Percentiles rank a stretch among this genome's conserved stretches.
phyloP scores from a whole-genome alignment of 768 basidiomycete genomes.

The Suillus clintonianus region DNA sequence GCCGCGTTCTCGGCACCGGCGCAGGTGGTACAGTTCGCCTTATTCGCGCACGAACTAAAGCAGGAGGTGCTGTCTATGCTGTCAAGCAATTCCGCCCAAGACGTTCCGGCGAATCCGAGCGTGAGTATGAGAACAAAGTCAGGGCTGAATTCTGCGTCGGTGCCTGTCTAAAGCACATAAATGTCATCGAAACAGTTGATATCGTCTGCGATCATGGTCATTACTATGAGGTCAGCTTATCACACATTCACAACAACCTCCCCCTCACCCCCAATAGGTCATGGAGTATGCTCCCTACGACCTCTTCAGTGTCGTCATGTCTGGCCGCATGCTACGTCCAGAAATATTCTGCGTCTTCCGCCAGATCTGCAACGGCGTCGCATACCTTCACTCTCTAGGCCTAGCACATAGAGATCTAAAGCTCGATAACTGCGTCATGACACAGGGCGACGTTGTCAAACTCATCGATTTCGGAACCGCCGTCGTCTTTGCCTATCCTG shows the following conservation, averaged over 20 bases:
- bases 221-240: slow-evolving; percentile 84
- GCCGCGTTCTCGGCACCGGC: slow-evolving; percentile 89
- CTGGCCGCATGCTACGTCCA: slow-evolving; percentile 95
- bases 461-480: slow-evolving; percentile 99
- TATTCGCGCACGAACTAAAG: slow-evolving; percentile 84
- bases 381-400: slow-evolving; percentile 96
- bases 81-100: slow-evolving; percentile 98
- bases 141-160: slow-evolving; percentile 99
- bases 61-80: slow-evolving; percentile 84
- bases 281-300: slow-evolving; percentile 99
- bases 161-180: slow-evolving; percentile 88
- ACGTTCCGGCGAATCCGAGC: slow-evolving; percentile 83
- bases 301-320: slow-evolving; percentile 99
- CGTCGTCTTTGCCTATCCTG: slow-evolving; percentile 99
- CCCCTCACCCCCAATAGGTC: slow-evolving; percentile 54
- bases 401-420: slow-evolving; percentile 98
- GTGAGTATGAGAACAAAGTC: slow-evolving; percentile 99
- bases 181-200: slow-evolving; percentile 97
- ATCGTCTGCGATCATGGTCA: slow-evolving; percentile 98
- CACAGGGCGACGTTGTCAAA: slow-evolving; percentile 90
- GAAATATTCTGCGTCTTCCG: slow-evolving; percentile 99
- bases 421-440: slow-evolving; percentile 99
- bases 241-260: slow-evolving; percentile 1
- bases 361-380: slow-evolving; percentile 97
- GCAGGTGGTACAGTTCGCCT: slow-evolving; percentile 98